Evolutionary conservation across 805 yeast genomes (phyloP).

Genomic region (Saturnispora silvae): DNA sequence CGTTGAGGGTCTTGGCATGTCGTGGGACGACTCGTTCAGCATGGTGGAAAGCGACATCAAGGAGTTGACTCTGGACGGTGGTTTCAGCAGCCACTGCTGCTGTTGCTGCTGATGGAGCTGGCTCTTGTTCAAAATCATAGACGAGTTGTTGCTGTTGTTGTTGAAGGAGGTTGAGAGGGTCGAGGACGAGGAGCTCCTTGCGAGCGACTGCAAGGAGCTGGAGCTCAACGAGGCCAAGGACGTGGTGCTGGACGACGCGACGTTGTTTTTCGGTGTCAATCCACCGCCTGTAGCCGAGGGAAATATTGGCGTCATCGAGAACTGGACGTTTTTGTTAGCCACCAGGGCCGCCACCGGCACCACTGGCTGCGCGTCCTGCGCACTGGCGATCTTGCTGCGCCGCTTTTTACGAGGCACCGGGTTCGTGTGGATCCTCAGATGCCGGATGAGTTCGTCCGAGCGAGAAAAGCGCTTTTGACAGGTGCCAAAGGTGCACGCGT

Average conservation of each 20-base stretch:
- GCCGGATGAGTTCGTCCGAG: constrained; percentile 67
- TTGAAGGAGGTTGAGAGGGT: constrained; percentile 18
- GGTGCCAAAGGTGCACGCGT: constrained; percentile 61
- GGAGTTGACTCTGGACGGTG: constrained; percentile 19
- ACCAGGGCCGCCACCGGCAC: no score
- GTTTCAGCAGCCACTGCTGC: constrained; percentile 8
- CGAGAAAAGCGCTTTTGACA: constrained; percentile 60
- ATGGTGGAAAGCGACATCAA: constrained; percentile 14
- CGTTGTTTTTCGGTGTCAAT: no score
- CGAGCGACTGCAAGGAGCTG: constrained; percentile 22
- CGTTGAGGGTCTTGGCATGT: constrained; percentile 15
- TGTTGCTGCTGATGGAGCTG: constrained; percentile 12
- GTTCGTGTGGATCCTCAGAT: constrained; percentile 60
- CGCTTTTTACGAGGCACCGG: constrained; percentile 54
- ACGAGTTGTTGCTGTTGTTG: not conserved
- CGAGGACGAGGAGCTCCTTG: constrained; percentile 20
- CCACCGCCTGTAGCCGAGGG: constrained; percentile 4
- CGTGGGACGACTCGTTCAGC: constrained; percentile 17
- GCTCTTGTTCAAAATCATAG: no score
- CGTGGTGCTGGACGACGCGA: no score
- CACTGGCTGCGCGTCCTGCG: no score
- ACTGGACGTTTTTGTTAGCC: not conserved
- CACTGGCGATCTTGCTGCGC: not conserved
- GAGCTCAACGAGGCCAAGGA: no score
- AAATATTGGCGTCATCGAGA: not conserved